Evolutionary conservation across 108 stramenopile species (phyloP).

Genomic region (Thalassiosira profunda): DNA sequence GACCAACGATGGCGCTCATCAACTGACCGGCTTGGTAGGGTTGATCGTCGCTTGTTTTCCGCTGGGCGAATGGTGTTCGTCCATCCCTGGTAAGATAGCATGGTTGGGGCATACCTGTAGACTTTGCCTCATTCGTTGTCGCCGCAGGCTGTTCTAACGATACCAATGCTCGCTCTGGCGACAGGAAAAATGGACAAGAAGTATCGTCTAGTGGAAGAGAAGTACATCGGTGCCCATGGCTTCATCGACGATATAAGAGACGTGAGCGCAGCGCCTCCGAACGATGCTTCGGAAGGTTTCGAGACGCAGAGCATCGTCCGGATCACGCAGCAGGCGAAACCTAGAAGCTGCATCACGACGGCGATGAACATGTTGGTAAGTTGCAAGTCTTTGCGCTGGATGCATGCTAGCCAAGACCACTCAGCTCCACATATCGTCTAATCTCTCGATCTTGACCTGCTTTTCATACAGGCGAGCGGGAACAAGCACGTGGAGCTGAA

Average conservation of each 20-base stretch:
- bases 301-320: constrained; percentile 52
- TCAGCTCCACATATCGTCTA: neutral
- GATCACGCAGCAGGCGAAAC: constrained; percentile 88
- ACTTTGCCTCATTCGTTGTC: no score
- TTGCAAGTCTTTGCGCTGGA: no score
- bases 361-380: constrained; percentile 85
- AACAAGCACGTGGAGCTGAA: constrained; percentile 74
- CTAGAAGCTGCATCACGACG: constrained; percentile 86
- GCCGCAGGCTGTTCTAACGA: no score
- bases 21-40: no score
- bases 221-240: constrained; percentile 41
- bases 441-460: neutral
- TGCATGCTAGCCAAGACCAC: no score
- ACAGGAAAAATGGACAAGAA: constrained; percentile 74
- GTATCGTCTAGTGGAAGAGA: constrained; percentile 85
- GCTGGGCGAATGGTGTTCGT: no score
- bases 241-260: constrained; percentile 49
- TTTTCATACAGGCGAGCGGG: constrained; percentile 49
- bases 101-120: no score
- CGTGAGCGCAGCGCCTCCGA: constrained; percentile 16
- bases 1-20: no score
- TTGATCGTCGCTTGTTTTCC: no score
- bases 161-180: no score
- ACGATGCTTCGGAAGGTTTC: constrained; percentile 10
- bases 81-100: no score